Conservation (phyloP, 2,329 filamentous ascomycete species). For the Byssothecium circinans region DNA sequence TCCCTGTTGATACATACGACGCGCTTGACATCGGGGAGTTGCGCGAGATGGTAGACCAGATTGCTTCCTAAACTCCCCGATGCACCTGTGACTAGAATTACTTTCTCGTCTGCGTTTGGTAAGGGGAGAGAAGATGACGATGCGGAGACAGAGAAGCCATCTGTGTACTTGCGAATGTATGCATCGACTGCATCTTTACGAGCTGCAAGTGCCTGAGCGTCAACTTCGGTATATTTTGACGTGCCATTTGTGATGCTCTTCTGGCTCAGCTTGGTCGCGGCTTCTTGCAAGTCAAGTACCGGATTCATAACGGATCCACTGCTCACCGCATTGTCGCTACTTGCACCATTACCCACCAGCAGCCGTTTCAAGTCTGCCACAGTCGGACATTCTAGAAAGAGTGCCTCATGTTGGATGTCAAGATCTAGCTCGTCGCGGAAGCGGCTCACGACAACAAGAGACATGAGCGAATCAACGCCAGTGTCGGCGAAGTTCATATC, state of each 20-base stretch:
- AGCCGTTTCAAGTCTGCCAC: constrained; percentile 63
- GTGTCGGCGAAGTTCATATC: constrained; percentile 28
- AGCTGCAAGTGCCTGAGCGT: not conserved
- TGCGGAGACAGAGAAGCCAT: not conserved
- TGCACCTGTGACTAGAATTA: constrained; percentile 46
- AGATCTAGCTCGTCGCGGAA: constrained; percentile 16
- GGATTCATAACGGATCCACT: too few relatives aligned
- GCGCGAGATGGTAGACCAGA: constrained; percentile 35
- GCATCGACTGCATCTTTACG: constrained; percentile 3
- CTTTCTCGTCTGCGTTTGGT: constrained; percentile 17
- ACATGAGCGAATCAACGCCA: constrained; percentile 35
- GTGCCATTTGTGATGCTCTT: not conserved
- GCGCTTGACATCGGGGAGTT: constrained; percentile 26
- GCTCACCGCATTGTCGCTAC: not conserved
- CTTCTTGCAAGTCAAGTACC: too few relatives aligned
- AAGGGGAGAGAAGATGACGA: not conserved
- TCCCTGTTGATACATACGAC: constrained; percentile 54
- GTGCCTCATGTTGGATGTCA: constrained; percentile 12
- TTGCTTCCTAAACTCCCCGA: constrained; percentile 47
- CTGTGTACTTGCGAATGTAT: constrained; percentile 4
- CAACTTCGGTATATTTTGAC: not conserved
- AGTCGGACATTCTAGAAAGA: constrained; percentile 54
- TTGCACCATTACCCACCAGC: constrained; percentile 49
- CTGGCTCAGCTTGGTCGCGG: not conserved
- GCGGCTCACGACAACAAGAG: constrained; percentile 22